Base-by-base conservation (phyloP, 768 basidiomycete genomes). In the Cyclocybe aegerita region DNA sequence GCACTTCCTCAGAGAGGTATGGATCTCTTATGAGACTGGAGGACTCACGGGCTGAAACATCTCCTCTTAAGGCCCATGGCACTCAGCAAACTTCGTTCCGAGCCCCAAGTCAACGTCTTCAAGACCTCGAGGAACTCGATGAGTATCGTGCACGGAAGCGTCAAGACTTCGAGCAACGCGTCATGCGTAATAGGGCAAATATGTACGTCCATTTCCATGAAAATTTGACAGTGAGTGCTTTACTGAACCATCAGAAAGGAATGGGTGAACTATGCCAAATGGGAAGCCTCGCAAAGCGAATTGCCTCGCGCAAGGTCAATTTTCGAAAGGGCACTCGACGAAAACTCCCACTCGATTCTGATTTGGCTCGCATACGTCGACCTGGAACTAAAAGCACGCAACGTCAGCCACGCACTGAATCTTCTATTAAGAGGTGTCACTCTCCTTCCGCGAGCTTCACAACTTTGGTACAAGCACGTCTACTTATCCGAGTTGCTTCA, bases 391-490 rank as follows among this genome's bases (percentile, higher is more conserved):
- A 98, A 98, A 71, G 88, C 91, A 4, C 90, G 97, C 54, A 98
- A 99, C 62, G 92, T 99, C 46, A 90, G 96, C 62, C 97, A 98
- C 59, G 87, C 97, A 0, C 87, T 97, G 43, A 99, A 99, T 70
- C 79, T 98, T 15, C 98, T 92, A 67, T 97, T 98, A 73, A 85
- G 97, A 57, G 93, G 93, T 2, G 94, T 99, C 54, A 99, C 96
- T 4, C 79, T 98, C 1, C 85, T 99, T 17, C 97, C 97, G 8
- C 87, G 97, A 39, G 86, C 98, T 43, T 95, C 98, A 66, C 90
- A 96, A 64, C 79, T 99, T 6, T 98, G 97, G 97, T 98, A 98
- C 81, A 98, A 98, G 68, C 99, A 98, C 49, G 96, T 99, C 52
- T 98, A 97, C 69, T 83, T 99, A 48, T 97, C 98, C 64, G 97